Evolutionary conservation across 768 basidiomycete species (phyloP).

Genomic region (Boletus rubroflammeus): DNA sequence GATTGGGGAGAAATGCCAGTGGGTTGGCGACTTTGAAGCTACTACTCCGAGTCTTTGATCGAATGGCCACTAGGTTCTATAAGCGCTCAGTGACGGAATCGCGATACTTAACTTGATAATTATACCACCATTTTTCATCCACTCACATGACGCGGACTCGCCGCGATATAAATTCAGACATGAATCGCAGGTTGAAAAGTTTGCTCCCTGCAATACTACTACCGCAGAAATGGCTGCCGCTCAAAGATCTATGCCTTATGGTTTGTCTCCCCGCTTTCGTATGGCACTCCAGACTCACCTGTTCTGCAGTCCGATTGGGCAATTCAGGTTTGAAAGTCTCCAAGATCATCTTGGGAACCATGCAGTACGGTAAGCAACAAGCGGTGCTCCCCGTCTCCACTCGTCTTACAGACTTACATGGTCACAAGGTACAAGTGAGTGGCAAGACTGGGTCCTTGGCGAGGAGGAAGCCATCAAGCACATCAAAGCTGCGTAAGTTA

Average conservation of each 20-base stretch:
- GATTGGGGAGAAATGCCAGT: neutral
- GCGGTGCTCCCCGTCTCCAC: neutral
- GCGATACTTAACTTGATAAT: constrained; percentile 10
- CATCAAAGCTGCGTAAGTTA: neutral
- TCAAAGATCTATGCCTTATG: constrained; percentile 16
- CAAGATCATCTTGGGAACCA: constrained; percentile 2
- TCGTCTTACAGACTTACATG: neutral
- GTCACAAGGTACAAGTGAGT: constrained; percentile 6
- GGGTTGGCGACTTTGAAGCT: neutral
- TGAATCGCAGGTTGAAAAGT: neutral
- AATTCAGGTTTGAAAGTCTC: constrained; percentile 5
- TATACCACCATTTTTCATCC: neutral
- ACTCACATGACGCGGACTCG: constrained; percentile 3
- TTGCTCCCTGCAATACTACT: neutral
- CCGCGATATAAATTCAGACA: constrained; percentile 1
- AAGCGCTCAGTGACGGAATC: neutral
- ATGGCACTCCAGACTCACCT: neutral
- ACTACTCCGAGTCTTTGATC: neutral
- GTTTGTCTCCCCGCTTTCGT: neutral
- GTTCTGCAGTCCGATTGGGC: constrained; percentile 6
- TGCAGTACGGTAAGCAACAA: constrained; percentile 10
- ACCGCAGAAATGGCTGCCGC: constrained; percentile 5
- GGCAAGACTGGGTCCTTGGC: constrained; percentile 2
- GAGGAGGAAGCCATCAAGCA: constrained; percentile 2
- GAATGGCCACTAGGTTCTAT: no score